Base-by-base conservation (phyloP, 768 basidiomycete species). In the Lentinula lateritia region DNA sequence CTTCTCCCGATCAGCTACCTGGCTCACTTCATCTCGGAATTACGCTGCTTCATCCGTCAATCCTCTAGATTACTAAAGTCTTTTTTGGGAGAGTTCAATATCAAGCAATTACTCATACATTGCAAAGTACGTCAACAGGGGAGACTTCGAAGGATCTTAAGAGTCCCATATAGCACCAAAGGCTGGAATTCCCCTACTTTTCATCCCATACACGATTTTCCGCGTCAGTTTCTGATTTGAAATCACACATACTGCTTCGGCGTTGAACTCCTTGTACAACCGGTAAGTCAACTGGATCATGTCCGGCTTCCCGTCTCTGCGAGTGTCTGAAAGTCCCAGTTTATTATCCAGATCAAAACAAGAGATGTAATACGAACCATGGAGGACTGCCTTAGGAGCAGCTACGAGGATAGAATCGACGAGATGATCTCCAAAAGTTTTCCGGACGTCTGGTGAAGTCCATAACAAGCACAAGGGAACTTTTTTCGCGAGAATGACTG, bases 121-220 rank as follows among this genome's bases (percentile, higher is more conserved):
- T 15, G 32, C 35, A 45, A 36, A 7, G 23, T 23, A 23, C 23
- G 23, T 23, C 23, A 10, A 28, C 28, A 28, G 28, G 0, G 28
- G 28, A 28, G 28, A 28, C 28, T 28, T 4, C 28, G 3, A 28
- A 28, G 28, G 28, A 28, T 28, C 2, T 32, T 15, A 85, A 6
- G 83, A 84, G 67, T 86, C 83, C 81, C 82, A 86, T 63, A 84
- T 84, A 6, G 83, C 82, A 32, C 83, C 83, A 63, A 83, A 86
- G 3, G 83, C 83, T n/a, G 83, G 82, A 57, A 85, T 83, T 2
- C 83, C 83, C 61, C 83, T 68, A 65, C 80, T 82, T 74, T 78
- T 80, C 79, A 83, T 81, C 16, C 83, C 83, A 66, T 84, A 85
- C 34, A 85, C 83, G 18, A 85, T 74, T 67, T 83, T 84, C 56